Evolutionary conservation across 2,329 filamentous ascomycete genomes (phyloP), one percentile per base, ranked within the genome.

Genomic region (Bipolaris bicolor): DNA sequence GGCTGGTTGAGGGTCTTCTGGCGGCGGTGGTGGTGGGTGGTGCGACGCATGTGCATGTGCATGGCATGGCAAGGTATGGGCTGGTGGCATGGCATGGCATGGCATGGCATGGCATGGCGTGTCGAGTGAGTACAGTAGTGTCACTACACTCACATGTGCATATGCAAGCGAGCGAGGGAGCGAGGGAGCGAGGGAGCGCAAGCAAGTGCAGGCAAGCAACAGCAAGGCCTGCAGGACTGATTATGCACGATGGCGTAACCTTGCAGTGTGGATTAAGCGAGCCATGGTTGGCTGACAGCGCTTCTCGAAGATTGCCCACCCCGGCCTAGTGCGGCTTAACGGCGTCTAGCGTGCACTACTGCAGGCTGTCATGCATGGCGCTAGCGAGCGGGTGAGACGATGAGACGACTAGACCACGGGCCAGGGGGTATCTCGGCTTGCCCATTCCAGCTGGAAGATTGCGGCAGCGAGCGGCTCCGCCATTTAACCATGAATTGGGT

Each of bases 381-480:
- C 34, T 57, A 57, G 54, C 26, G 43, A 13, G 22, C 49, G 49
- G 54, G 31, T 37, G 36, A 52, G 54, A 46, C 45, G 37, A 53
- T 29, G 26, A 29, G 26, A 29, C 26, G 9, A 29, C 9, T 10
- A 29, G 26, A 29, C 26, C 26, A 29, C 26, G 9, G 43, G 47
- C 43, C 43, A 45, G 22, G 43, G 44, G 44, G 16, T 16, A 29
- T 13, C n/a, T 36, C 54, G 49, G 54, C 26, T 44, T 53, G 29
- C 54, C 54, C 15, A 24, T 53, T 57, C 45, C 10, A 45, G 44
- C 15, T 26, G 29, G 13, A 34, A 41, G 22, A n/a, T 39, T 57
- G 54, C 54, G 54, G 54, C 54, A 47, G 44, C 20, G 43, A 53
- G 54, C 54, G 54, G 54, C 54, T 57, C 54, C 54, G 54, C 20